These are phyloP conservation scores for Gracilaria gracilis DNA, from an alignment of 23 red algal genomes.

Conservation along the genomic window DNA sequence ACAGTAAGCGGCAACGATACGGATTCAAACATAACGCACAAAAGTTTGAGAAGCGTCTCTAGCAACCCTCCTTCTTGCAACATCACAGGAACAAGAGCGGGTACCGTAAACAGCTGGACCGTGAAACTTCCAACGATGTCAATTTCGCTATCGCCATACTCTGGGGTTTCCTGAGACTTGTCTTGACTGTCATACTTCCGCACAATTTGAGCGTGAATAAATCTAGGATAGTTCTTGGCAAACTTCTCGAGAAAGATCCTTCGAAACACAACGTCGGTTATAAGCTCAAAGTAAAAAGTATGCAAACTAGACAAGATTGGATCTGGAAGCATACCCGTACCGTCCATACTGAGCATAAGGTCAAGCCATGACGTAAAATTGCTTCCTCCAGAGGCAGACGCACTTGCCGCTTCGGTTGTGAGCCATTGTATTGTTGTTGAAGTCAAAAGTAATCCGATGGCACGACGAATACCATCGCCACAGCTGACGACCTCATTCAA, in stretches of 20 bases:
- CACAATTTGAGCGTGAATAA: constrained; percentile 39
- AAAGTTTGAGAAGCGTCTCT: constrained; percentile 63
- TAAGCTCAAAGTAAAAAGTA: constrained; percentile 82
- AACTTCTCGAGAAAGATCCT: constrained; percentile 70
- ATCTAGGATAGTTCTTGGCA: constrained; percentile 74
- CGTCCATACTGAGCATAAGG: constrained; percentile 70
- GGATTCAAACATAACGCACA: constrained; percentile 60
- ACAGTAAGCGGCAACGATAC: constrained; percentile 17
- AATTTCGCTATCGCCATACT: neutral
- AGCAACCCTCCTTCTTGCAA: constrained; percentile 69
- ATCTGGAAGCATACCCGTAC: constrained; percentile 17
- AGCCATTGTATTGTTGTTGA: neutral
- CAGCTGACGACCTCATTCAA: constrained; percentile 50
- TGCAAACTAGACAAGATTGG: constrained; percentile 35
- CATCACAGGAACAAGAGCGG: constrained; percentile 91
- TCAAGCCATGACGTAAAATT: constrained; percentile 47
- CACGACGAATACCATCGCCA: constrained; percentile 74
- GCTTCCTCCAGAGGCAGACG: neutral
- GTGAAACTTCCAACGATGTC: constrained; percentile 77
- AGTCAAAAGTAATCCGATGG: constrained; percentile 46
- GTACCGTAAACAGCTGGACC: constrained; percentile 94
- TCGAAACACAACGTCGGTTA: constrained; percentile 83
- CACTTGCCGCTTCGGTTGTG: neutral
- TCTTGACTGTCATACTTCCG: neutral
- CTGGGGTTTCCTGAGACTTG: neutral